Percentiles rank a stretch among this genome's conserved stretches.
Conservation (phyloP, 2,329 filamentous ascomycete species). For the Sclerotinia subarctica region DNA sequence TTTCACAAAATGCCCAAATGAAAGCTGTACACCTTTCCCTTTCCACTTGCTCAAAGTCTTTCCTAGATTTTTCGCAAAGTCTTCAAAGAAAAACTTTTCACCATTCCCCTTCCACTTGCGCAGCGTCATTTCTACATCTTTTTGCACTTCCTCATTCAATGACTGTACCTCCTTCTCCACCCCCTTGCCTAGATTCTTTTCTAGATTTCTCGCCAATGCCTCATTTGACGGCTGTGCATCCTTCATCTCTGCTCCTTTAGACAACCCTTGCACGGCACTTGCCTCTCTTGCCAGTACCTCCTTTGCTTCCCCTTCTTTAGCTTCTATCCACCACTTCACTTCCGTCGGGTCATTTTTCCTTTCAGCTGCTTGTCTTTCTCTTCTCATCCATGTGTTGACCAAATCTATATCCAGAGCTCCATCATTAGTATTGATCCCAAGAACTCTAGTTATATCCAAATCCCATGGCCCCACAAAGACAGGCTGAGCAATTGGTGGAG, state of each 20-base stretch:
- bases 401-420: not conserved
- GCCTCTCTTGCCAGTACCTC: not conserved
- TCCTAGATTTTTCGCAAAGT: too few species aligned
- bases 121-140: too few species aligned
- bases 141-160: too few species aligned
- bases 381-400: not conserved
- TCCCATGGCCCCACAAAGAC: not conserved
- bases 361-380: not conserved
- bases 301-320: not conserved
- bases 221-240: not conserved
- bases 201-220: not conserved
- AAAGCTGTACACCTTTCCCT: too few species aligned
- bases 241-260: too few species aligned
- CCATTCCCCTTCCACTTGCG: not conserved
- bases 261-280: not conserved
- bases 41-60: too few species aligned
- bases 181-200: not conserved
- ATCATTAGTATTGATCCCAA: not conserved
- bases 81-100: too few species aligned
- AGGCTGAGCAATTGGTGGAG: not conserved
- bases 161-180: too few species aligned
- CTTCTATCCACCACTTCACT: not conserved
- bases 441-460: not conserved
- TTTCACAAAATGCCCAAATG: too few species aligned
- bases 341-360: not conserved